Conservation (phyloP, 306 rosid genomes). For the Hippophae tibetana region DNA sequence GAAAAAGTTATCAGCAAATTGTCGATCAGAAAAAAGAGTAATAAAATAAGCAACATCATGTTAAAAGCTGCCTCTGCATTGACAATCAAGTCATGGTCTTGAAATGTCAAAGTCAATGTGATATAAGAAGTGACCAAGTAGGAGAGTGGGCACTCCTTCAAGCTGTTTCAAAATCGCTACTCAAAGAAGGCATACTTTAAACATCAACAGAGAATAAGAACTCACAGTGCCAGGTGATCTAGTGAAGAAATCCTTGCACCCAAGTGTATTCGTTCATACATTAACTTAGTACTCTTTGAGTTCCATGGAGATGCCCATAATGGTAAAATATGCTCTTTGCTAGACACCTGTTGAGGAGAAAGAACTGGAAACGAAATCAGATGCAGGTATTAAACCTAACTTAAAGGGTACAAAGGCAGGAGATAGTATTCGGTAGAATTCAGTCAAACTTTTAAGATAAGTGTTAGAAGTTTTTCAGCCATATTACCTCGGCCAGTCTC, state of each 20-base stretch:
- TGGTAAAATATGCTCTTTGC: constrained; percentile 70
- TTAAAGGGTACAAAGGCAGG: constrained; percentile 6
- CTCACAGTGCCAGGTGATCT: constrained; percentile 62
- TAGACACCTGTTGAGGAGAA: constrained; percentile 76
- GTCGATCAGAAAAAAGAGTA: constrained; percentile 15
- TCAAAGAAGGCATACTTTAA: constrained; percentile 3
- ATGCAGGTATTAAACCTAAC: constrained; percentile 26
- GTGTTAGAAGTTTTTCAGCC: background rate
- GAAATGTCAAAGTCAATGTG: no score
- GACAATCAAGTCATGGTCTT: constrained; percentile 2
- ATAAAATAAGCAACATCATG: constrained; percentile 6
- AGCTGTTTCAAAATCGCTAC: background rate
- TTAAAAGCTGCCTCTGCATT: constrained; percentile 2
- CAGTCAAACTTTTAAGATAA: constrained; percentile 4
- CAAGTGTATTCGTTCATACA: constrained; percentile 37
- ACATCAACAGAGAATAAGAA: background rate
- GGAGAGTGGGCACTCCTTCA: constrained; percentile 11
- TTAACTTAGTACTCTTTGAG: constrained; percentile 32
- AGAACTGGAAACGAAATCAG: constrained; percentile 69
- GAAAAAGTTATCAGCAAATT: constrained; percentile 13
- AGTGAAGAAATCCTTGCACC: constrained; percentile 75
- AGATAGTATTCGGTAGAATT: background rate
- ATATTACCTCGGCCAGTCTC: constrained; percentile 61
- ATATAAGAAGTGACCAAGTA: constrained; percentile 1
- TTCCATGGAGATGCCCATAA: constrained; percentile 37